Evolutionary conservation across 2,329 filamentous ascomycete species (phyloP), one percentile per base, ranked within the genome.

Genomic region (Ceratocystis cubensis): DNA sequence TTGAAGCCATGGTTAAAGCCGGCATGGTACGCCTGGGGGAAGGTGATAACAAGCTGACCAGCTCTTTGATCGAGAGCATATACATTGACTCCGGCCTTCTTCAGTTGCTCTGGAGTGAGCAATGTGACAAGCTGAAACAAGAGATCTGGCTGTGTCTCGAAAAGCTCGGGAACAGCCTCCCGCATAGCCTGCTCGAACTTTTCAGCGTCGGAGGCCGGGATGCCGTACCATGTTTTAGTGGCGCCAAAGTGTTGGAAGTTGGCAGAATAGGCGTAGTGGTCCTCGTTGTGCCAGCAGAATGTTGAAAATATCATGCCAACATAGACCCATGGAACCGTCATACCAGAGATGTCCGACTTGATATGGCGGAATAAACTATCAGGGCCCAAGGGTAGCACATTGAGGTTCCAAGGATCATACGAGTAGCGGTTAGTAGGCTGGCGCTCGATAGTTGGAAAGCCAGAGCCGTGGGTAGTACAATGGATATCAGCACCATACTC

Each of bases 231-330:
- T 0, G 94, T 99, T 78, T 99, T 99, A 1, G 94, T 99, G 1
- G 92, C 91, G 8, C 94, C 94, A 72, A 99, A 96, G 72, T 99
- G 94, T 74, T 99, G 94, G 72, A 97, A 99, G 71, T 99, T 99
- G 64, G 94, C 89, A 0, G 94, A 99, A 74, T 97, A 99, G 1
- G 94, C 88, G 74, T 96, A 96, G 73, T 99, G 94, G 72, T 99
- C 94, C 73, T 99, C 94, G 70, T 96, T 96, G 75, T 99, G 94
- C 94, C 94, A 99, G 76, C 94, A 99, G 73, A 99, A 99, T 0
- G 94, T 97, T 0, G 94, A 99, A 74, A 99, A 99, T 48, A 96
- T 95, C 94, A 99, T 99, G 69, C 94, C 94, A 3, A 99, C 94
- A 73, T 99, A 99, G 2, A 99, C 85, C 94, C 94, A 99, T 0